These are phyloP conservation scores for Phytophthora pseudosyringae DNA, from an alignment of 352 stramenopile genomes.

Conservation along the genomic window DNA sequence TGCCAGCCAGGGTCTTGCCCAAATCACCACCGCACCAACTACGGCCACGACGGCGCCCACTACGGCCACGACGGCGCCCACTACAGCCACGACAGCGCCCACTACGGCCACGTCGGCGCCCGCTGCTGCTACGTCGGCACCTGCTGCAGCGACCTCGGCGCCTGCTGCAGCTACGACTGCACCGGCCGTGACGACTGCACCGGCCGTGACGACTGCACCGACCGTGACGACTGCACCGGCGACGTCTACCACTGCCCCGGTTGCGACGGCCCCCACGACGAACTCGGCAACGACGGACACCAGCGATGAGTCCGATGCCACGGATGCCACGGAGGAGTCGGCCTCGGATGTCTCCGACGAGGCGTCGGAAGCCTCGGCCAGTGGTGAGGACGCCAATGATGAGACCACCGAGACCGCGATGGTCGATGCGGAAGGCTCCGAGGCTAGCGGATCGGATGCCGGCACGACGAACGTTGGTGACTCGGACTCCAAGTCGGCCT, in stretches of 20 bases:
- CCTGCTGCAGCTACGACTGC: neutral
- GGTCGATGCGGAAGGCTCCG: neutral
- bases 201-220: neutral
- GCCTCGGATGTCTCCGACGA: conserved; percentile 3
- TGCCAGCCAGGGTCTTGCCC: conserved; percentile 5
- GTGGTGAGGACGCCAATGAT: neutral
- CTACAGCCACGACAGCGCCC: neutral
- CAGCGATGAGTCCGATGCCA: neutral
- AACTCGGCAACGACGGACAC: conserved; percentile 1
- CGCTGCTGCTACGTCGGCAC: no score
- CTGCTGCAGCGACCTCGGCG: neutral
- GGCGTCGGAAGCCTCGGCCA: neutral
- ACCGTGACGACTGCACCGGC: neutral
- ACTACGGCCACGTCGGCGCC: neutral
- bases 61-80: neutral
- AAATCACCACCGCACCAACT: conserved; percentile 1
- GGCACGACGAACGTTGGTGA: conserved; percentile 10
- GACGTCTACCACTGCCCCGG: neutral
- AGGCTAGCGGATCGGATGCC: conserved; percentile 10
- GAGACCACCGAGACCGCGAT: conserved; percentile 9
- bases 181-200: neutral
- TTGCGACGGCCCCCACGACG: neutral
- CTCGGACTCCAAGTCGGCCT: neutral
- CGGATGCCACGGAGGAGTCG: neutral
- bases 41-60: neutral